Evolutionary conservation across 192 early-diverging fungal genomes (phyloP), one percentile per base, ranked within the genome.

Genomic region (Coemansia aciculifera): DNA sequence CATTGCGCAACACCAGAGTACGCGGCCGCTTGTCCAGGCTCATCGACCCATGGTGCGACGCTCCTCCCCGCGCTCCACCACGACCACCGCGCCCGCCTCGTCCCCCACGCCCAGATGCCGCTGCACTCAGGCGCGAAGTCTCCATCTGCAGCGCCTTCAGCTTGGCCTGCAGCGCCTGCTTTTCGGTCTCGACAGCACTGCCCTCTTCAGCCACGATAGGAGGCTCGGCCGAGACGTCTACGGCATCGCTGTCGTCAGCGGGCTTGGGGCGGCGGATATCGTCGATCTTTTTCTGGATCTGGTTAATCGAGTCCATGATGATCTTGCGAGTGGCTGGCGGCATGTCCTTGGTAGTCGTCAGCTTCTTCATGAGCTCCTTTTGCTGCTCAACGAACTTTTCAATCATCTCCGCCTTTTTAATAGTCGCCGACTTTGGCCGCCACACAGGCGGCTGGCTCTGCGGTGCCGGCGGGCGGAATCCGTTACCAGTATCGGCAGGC

Each of bases 301-400:
- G 68, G 49, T 71, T 73, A 64, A 81, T 81, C 63, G 78, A 81
- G n/a, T 73, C 67, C 78, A 81, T 81, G 63, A 81, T 81, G 59
- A 81, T 75, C 71, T 81, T 81, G 67, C 73, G 73, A 24, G 73
- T 81, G n/a, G 63, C 70, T 9, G 78, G 40, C 0, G 78, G 65
- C 73, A 81, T 75, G 48, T 75, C 73, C 59, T 68, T 68, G n/a
- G 67, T 81, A 0, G 63, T 64, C 5, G 78, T 80, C 13, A 81
- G 73, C 40, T 81, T 81, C 49, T 67, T 56, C 73, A 81, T 75
- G 3, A 75, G 70, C 38, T 81, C 78, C 67, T 75, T 81, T 17
- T 81, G 78, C 70, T 75, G 78, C 69, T 81, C 67, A 5, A 81
- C 78, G 46, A 69, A 75, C 27, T 75, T 81, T 44, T 81, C 78